A percentile compares a stretch with the other conserved stretches of the same genome.
Evolutionary conservation across 306 rosid species (phyloP).

Genomic region (Cucurbita argyrosperma): DNA sequence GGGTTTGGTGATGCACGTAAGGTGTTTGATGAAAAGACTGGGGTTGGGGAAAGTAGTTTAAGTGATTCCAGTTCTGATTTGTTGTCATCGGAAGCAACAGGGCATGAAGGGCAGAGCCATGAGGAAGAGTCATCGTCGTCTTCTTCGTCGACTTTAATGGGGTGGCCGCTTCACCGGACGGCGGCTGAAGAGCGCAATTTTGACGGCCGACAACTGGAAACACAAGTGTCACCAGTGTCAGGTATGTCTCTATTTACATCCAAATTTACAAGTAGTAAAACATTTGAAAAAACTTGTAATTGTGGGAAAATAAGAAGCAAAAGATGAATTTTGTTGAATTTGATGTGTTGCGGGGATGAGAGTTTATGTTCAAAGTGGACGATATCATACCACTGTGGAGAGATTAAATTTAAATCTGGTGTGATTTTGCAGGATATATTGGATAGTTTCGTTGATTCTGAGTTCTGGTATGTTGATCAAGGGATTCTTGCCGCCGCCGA

Average conservation of each 20-base stretch:
- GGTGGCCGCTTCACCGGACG: slow-evolving; percentile 42
- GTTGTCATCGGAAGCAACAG: slow-evolving; percentile 50
- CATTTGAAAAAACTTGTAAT: no score
- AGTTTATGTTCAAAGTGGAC: no score
- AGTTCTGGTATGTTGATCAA: slow-evolving; percentile 50
- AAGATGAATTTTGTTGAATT: neutral
- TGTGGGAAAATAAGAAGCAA: no score
- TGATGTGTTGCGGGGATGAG: neutral
- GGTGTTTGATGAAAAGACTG: slow-evolving; percentile 31
- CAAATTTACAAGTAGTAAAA: no score
- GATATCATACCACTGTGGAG: no score
- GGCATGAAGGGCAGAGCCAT: slow-evolving; percentile 50
- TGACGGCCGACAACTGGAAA: slow-evolving; percentile 28
- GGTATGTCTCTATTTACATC: slow-evolving; percentile 19
- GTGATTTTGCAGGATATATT: slow-evolving; percentile 32
- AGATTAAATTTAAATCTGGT: neutral
- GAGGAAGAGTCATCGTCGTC: slow-evolving; percentile 30
- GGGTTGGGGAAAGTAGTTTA: slow-evolving; percentile 33
- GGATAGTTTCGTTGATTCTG: slow-evolving; percentile 40
- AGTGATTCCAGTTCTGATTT: slow-evolving; percentile 28
- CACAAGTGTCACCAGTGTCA: slow-evolving; percentile 29
- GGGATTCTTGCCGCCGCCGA: slow-evolving; percentile 11
- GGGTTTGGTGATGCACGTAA: slow-evolving; percentile 14
- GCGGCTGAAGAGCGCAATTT: slow-evolving; percentile 17
- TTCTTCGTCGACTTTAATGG: slow-evolving; percentile 47